Evolutionary conservation across 768 basidiomycete genomes (phyloP).

Genomic region (Suillus hirtellus): DNA sequence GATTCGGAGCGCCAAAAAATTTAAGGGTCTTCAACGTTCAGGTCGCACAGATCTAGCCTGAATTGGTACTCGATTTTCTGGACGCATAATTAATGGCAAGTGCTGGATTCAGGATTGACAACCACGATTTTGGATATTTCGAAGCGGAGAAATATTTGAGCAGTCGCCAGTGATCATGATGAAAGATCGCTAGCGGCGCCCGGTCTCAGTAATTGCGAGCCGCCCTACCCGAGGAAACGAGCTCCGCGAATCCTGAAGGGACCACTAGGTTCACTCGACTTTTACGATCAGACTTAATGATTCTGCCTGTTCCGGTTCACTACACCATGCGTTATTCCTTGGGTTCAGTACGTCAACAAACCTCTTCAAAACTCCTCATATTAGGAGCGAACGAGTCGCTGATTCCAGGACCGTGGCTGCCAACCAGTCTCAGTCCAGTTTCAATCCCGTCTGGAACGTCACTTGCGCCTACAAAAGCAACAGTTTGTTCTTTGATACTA

Average conservation of each 20-base stretch:
- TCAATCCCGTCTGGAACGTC: slow-evolving; percentile 28
- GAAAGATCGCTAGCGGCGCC: slow-evolving; percentile 36
- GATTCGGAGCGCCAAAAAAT: slow-evolving; percentile 25
- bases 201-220: slow-evolving; percentile 32
- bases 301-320: slow-evolving; percentile 27
- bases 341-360: slow-evolving; percentile 29
- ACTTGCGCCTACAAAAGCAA: slow-evolving; percentile 22
- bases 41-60: slow-evolving; percentile 41
- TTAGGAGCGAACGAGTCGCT: slow-evolving; percentile 17
- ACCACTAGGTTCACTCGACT: slow-evolving; percentile 27
- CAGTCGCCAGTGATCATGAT: slow-evolving; percentile 36
- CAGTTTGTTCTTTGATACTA: slow-evolving; percentile 9
- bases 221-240: slow-evolving; percentile 29
- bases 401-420: slow-evolving; percentile 17
- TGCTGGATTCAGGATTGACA: slow-evolving; percentile 30
- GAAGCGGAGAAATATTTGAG: slow-evolving; percentile 44
- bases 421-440: slow-evolving; percentile 25
- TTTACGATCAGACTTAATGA: slow-evolving; percentile 36
- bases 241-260: slow-evolving; percentile 35
- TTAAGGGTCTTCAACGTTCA: slow-evolving; percentile 18
- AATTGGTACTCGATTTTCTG: slow-evolving; percentile 46
- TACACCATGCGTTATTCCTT: slow-evolving; percentile 34
- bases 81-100: slow-evolving; percentile 44
- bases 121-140: slow-evolving; percentile 46
- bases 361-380: slow-evolving; percentile 27